phyloP scores from a whole-genome alignment of 2,329 filamentous ascomycete genomes.

The Talaromyces sp. region DNA sequence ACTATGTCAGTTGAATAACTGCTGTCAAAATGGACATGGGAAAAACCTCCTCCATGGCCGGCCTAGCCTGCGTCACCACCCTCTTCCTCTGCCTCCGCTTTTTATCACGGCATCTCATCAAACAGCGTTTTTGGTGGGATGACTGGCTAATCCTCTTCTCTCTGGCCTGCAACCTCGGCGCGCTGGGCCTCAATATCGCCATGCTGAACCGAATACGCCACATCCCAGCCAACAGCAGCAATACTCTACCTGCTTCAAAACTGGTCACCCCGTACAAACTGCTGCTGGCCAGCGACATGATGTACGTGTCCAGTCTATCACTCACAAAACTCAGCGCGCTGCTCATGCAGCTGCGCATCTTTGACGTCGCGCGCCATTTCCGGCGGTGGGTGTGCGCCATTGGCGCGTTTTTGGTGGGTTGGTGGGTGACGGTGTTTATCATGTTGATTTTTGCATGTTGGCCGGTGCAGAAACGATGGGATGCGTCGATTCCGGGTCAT shows the following conservation, averaged over 20 bases:
- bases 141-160: conserved; percentile 46
- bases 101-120: conserved; percentile 36
- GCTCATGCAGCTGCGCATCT: conserved; percentile 20
- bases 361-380: conserved; percentile 20
- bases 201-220: conserved; percentile 38
- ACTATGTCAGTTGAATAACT: too few species aligned
- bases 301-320: conserved; percentile 27
- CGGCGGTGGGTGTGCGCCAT: conserved; percentile 21
- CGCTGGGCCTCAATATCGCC: conserved; percentile 45
- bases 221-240: conserved; percentile 18
- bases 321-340: conserved; percentile 22
- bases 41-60: conserved; percentile 22
- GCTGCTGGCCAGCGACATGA: conserved; percentile 34
- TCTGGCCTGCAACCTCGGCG: conserved; percentile 31
- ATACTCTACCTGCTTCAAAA: conserved; percentile 6
- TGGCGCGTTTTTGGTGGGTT: conserved; percentile 17
- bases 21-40: not conserved
- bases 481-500: conserved; percentile 16
- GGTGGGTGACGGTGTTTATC: conserved; percentile 22
- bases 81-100: conserved; percentile 27
- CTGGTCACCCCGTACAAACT: conserved; percentile 26
- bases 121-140: conserved; percentile 45
- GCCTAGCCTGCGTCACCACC: conserved; percentile 25
- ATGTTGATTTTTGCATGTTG: conserved; percentile 22
- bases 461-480: conserved; percentile 21